Evolutionary conservation across 1,139 yeast genomes (phyloP).

Genomic region (Kodamaea alishanica): DNA sequence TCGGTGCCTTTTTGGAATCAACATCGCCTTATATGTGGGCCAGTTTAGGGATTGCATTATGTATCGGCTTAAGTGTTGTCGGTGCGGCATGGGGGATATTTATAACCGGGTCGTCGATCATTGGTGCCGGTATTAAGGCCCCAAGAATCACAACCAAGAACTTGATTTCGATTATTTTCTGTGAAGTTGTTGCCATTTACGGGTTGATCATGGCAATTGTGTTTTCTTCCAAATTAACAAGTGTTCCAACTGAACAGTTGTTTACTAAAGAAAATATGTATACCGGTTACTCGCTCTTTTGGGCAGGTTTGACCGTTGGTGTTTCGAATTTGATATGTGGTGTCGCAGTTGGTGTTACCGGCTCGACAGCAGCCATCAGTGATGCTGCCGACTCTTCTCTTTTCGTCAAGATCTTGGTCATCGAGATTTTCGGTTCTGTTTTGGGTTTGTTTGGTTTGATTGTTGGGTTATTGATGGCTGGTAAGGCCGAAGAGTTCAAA

Average conservation of each 20-base stretch:
- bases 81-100: constrained; percentile 99
- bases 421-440: constrained; percentile 95
- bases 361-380: constrained; percentile 95
- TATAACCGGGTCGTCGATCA: constrained; percentile 87
- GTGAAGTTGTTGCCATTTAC: constrained; percentile 98
- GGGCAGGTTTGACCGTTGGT: constrained; percentile 99
- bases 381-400: constrained; percentile 97
- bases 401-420: constrained; percentile 92
- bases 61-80: constrained; percentile 91
- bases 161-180: constrained; percentile 92
- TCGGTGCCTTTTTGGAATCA: constrained; percentile 79
- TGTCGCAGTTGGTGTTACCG: constrained; percentile 94
- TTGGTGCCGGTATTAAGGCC: constrained; percentile 98
- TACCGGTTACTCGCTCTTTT: constrained; percentile 90
- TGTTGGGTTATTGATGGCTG: constrained; percentile 96
- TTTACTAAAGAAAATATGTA: constrained; percentile 82
- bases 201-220: constrained; percentile 98
- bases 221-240: constrained; percentile 82
- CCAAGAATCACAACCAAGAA: constrained; percentile 97
- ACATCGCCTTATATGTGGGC: constrained; percentile 99
- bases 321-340: constrained; percentile 93
- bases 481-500: constrained; percentile 80
- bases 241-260: constrained; percentile 58
- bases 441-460: constrained; percentile 91
- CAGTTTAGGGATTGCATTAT: constrained; percentile 80